These are phyloP conservation scores for Pezicula rhizophila DNA, from an alignment of 2,329 filamentous ascomycete genomes.

Conservation along the genomic window DNA sequence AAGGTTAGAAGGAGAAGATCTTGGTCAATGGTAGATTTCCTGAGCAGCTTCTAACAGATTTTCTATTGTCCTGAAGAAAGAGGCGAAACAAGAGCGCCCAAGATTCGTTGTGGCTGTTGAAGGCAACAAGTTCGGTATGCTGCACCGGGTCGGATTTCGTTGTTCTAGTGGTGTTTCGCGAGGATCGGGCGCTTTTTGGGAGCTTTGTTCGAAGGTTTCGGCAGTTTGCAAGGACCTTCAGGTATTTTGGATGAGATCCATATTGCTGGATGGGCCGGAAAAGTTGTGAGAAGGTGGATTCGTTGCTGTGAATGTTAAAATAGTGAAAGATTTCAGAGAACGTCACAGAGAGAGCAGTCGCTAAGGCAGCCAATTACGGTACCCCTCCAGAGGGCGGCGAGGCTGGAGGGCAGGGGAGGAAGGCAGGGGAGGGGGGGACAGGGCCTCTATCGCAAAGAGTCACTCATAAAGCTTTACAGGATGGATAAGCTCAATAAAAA, in stretches of 20 bases:
- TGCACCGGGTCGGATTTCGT: background rate
- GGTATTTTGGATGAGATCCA: background rate
- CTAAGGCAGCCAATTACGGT: no score
- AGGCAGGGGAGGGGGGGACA: no score
- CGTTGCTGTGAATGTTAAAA: conserved; percentile 1
- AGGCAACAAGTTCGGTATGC: background rate
- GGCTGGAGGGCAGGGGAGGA: no score
- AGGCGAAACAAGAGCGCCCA: conserved; percentile 15
- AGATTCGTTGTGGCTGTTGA: conserved; percentile 1
- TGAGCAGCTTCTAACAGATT: conserved; percentile 16
- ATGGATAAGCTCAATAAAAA: no score
- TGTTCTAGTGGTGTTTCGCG: background rate
- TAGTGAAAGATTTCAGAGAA: no score
- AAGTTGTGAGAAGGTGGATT: background rate
- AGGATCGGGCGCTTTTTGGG: background rate
- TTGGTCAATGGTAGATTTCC: conserved; percentile 13
- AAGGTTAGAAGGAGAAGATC: conserved; percentile 11
- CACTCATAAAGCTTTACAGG: no score
- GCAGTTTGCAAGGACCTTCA: background rate
- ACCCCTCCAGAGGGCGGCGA: no score
- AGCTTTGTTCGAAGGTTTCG: background rate
- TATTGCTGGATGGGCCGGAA: background rate
- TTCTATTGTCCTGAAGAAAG: conserved; percentile 21
- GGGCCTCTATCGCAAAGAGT: no score
- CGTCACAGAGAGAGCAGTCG: no score